Evolutionary conservation across 208 protist genomes (phyloP).

Genomic region (Wallacemonas sp.): DNA sequence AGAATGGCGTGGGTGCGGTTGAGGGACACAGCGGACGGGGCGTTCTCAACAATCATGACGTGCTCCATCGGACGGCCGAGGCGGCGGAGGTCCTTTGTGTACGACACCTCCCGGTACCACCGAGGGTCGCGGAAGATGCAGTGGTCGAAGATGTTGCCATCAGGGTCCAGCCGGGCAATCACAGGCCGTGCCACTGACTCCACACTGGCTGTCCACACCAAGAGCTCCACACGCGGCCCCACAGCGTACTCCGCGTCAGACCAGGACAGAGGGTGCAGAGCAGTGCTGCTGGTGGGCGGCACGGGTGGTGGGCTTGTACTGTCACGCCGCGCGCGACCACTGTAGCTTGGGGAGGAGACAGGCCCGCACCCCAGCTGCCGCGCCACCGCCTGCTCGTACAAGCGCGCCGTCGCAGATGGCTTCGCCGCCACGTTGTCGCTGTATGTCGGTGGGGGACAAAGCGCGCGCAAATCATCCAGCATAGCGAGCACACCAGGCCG

Average conservation of each 20-base stretch:
- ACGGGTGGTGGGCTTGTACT: conserved; percentile 1
- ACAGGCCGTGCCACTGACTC: conserved; percentile 73
- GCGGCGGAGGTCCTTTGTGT: conserved; percentile 86
- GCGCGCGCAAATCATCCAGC: conserved; percentile 46
- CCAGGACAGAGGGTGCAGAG: background rate
- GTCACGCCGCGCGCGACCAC: background rate
- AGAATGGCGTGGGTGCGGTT: conserved; percentile 85
- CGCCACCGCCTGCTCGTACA: conserved; percentile 45
- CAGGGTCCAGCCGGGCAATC: conserved; percentile 70
- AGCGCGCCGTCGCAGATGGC: conserved; percentile 27
- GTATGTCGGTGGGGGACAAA: conserved; percentile 47
- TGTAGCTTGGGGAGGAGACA: background rate
- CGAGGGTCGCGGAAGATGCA: conserved; percentile 82
- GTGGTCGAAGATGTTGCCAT: conserved; percentile 70
- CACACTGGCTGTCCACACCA: conserved; percentile 90
- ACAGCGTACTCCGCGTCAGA: background rate
- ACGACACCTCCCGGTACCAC: conserved; percentile 81
- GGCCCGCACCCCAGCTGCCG: conserved; percentile 15
- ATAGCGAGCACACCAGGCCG: conserved; percentile 68
- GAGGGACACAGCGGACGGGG: conserved; percentile 71
- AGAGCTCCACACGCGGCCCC: conserved; percentile 70
- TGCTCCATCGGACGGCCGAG: conserved; percentile 74
- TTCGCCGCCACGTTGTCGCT: conserved; percentile 17
- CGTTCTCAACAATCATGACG: conserved; percentile 90
- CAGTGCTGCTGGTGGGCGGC: background rate